These are phyloP conservation scores for Chlorella sorokiniana DNA, from an alignment of 139 green algal species.

Conservation along the genomic window DNA sequence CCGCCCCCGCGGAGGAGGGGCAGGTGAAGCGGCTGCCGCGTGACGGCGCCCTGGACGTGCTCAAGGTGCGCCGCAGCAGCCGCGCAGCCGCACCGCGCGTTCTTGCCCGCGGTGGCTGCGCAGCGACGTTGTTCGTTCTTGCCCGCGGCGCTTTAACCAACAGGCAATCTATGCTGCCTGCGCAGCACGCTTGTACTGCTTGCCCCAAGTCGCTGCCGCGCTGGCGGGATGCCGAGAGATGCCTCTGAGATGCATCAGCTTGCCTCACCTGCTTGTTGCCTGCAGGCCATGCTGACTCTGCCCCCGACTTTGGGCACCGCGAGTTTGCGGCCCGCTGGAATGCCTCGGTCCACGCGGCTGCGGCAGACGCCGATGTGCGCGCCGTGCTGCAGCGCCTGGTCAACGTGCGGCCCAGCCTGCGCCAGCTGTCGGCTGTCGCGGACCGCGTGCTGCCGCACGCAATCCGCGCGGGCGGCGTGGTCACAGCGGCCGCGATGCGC, in stretches of 20 bases:
- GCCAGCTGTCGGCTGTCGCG: constrained; percentile 39
- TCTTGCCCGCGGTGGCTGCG: no score
- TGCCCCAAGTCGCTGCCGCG: no score
- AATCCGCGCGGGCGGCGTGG: background rate
- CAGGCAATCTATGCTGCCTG: no score
- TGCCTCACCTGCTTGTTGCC: no score
- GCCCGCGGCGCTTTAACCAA: no score
- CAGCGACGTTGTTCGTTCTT: no score
- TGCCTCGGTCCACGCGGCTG: constrained; percentile 26
- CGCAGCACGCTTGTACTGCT: no score
- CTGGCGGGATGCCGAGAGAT: no score
- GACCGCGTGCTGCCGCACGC: constrained; percentile 21
- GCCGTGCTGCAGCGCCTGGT: constrained; percentile 31
- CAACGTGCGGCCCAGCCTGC: constrained; percentile 27
- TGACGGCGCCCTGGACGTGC: constrained; percentile 15
- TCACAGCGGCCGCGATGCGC: background rate
- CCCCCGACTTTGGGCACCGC: constrained; percentile 26
- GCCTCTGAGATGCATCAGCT: no score
- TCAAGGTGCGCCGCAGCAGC: constrained; percentile 17
- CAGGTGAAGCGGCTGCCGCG: background rate
- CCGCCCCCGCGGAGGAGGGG: background rate
- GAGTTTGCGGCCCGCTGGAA: constrained; percentile 35
- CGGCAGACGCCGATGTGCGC: constrained; percentile 1
- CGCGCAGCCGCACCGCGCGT: no score
- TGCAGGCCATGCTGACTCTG: constrained; percentile 56